A percentile compares a stretch with the other conserved stretches of the same genome.
phyloP scores from a whole-genome alignment of 148 eudicot genomes.

The Pharnaceum exiguum region DNA sequence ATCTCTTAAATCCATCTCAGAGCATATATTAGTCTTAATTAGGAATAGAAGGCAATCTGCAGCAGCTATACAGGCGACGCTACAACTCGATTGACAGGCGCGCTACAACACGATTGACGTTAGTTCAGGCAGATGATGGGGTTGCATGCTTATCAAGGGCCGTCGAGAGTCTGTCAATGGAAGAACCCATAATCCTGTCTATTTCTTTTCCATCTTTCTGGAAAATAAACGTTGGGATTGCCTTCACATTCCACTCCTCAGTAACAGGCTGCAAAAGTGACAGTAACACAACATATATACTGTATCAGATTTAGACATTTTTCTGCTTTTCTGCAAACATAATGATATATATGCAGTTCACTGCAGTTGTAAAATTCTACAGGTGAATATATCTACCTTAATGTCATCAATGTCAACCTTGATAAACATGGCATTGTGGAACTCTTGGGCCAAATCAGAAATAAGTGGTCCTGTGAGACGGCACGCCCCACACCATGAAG shows the following conservation, averaged over 20 bases:
- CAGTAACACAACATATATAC: background rate
- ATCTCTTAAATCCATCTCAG: too few species aligned
- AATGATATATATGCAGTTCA: too few species aligned
- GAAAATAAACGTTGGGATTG: constrained; percentile 63
- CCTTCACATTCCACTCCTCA: constrained; percentile 37
- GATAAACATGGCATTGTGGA: constrained; percentile 27
- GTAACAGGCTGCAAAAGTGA: constrained; percentile 43
- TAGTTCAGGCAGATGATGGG: too few species aligned
- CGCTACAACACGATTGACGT: too few species aligned
- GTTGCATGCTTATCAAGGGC: constrained; percentile 25
- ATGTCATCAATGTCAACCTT: constrained; percentile 40
- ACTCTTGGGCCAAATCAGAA: constrained; percentile 30
- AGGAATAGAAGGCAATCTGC: too few species aligned
- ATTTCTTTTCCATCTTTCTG: constrained; percentile 42
- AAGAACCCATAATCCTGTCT: constrained; percentile 52
- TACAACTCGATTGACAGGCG: too few species aligned
- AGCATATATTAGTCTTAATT: too few species aligned
- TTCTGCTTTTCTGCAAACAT: too few species aligned
- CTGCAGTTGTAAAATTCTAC: background rate
- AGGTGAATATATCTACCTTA: background rate
- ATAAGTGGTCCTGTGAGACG: constrained; percentile 37
- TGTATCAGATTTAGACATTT: too few species aligned
- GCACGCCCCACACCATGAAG: constrained; percentile 43
- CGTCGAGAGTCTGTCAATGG: constrained; percentile 34
- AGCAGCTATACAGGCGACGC: too few species aligned